These are phyloP conservation scores for Apiotrichum montevideense DNA, from an alignment of 1,284 basidiomycete genomes.

Conservation along the genomic window DNA sequence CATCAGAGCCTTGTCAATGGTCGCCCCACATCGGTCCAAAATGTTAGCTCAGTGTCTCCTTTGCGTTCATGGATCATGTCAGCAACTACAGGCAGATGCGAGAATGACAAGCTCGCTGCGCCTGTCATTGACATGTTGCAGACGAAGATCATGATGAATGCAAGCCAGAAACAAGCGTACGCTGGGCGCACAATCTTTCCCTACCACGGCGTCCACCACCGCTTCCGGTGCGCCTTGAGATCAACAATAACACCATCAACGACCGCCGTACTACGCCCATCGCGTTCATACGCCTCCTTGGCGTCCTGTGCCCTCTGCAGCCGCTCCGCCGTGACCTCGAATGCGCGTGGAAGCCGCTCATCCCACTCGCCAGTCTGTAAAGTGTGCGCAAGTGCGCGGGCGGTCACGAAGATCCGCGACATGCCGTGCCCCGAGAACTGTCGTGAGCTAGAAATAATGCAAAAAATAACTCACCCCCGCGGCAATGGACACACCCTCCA, in stretches of 20 bases:
- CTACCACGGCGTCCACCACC: too few species aligned
- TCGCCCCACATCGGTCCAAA: too few species aligned
- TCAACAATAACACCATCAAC: slow-evolving; percentile 3
- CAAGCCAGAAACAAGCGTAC: too few species aligned
- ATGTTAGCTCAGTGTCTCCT: too few species aligned
- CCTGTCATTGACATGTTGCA: too few species aligned
- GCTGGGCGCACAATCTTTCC: too few species aligned
- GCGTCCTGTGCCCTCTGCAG: slow-evolving; percentile 8
- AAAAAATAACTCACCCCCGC: slow-evolving; percentile 10
- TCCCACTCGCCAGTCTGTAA: slow-evolving; percentile 21
- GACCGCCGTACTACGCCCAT: background rate
- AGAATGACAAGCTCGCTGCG: too few species aligned
- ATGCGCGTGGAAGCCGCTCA: slow-evolving; percentile 9
- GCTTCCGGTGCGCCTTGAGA: background rate
- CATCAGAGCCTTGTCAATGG: too few species aligned
- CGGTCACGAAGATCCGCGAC: slow-evolving; percentile 25
- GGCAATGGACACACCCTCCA: slow-evolving; percentile 18
- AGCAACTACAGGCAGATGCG: too few species aligned
- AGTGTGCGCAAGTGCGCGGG: slow-evolving; percentile 16
- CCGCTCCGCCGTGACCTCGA: slow-evolving; percentile 20
- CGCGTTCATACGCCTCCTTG: background rate
- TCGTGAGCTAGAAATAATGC: background rate
- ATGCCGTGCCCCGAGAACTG: slow-evolving; percentile 19
- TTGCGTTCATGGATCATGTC: too few species aligned
- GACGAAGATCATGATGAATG: too few species aligned